Percentiles rank a stretch among this genome's conserved stretches.
Evolutionary conservation across 2,329 filamentous ascomycete species (phyloP).

Genomic region (Dissoconium aciculare): DNA sequence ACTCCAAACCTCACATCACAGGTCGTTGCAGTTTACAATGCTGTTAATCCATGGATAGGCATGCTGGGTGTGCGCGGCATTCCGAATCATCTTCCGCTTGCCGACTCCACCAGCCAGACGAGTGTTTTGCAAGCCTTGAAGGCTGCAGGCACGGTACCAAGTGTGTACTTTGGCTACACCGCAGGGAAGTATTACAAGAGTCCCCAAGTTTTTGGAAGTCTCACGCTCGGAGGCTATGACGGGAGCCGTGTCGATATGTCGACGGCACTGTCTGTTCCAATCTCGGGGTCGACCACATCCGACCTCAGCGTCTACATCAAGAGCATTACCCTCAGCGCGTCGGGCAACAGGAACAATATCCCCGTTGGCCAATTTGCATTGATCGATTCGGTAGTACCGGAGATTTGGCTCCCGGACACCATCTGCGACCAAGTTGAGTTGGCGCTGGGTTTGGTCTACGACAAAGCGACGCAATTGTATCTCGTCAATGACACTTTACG

Average conservation of each 20-base stretch:
- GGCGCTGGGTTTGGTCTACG: slow-evolving; percentile 2
- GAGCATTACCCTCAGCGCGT: slow-evolving; percentile 1
- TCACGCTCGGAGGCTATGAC: slow-evolving; percentile 62
- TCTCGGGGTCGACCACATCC: background rate
- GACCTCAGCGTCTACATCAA: background rate
- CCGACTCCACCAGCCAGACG: slow-evolving; percentile 19
- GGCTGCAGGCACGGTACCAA: slow-evolving; percentile 46
- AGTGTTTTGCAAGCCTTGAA: slow-evolving; percentile 32
- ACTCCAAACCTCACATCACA: slow-evolving; percentile 3
- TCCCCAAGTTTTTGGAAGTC: slow-evolving; percentile 26
- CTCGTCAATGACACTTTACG: slow-evolving; percentile 4
- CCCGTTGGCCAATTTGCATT: slow-evolving; percentile 1
- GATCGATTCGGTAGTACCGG: slow-evolving; percentile 3
- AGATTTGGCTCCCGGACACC: slow-evolving; percentile 3
- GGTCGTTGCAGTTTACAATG: slow-evolving; percentile 4
- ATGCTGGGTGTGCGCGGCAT: slow-evolving; percentile 4
- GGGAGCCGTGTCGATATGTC: background rate
- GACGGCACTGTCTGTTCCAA: background rate
- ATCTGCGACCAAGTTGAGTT: slow-evolving; percentile 2
- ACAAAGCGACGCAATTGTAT: slow-evolving; percentile 1
- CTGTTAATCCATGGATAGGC: slow-evolving; percentile 5
- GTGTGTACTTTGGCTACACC: slow-evolving; percentile 59
- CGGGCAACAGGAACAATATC: background rate
- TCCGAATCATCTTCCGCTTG: slow-evolving; percentile 27
- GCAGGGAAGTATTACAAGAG: slow-evolving; percentile 52